These are phyloP conservation scores for Rhododendron mucronatum DNA, from an alignment of 148 eudicot species.

Conservation along the genomic window DNA sequence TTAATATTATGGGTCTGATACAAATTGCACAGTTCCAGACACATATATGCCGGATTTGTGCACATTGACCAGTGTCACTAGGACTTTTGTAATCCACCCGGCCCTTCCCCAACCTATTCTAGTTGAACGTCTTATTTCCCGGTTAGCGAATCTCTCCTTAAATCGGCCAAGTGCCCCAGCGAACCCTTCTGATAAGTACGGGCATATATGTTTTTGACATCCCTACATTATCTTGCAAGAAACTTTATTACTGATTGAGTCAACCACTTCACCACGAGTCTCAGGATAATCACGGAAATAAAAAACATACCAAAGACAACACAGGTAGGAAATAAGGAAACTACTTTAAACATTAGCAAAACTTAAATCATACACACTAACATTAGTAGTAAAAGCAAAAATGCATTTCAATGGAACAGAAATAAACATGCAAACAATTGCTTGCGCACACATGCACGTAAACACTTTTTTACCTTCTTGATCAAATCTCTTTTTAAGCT, in stretches of 20 bases:
- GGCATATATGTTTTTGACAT: background rate
- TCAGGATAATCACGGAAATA: background rate
- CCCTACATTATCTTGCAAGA: background rate
- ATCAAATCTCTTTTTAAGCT: slow-evolving; percentile 74
- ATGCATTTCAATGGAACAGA: background rate
- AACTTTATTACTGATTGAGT: background rate
- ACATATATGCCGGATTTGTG: background rate
- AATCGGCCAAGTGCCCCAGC: too few species aligned
- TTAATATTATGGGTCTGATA: background rate
- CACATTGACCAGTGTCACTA: background rate
- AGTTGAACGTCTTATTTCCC: too few species aligned
- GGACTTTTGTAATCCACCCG: background rate
- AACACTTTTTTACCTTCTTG: slow-evolving; percentile 49
- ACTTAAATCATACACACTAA: background rate
- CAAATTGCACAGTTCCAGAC: background rate
- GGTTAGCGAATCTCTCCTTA: too few species aligned
- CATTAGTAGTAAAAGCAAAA: background rate
- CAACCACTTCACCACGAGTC: background rate
- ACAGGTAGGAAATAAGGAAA: background rate
- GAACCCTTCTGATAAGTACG: background rate
- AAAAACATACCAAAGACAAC: background rate
- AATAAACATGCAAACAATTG: background rate
- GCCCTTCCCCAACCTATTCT: too few species aligned
- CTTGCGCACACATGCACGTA: background rate
- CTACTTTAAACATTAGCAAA: background rate